A percentile compares a stretch with the other conserved stretches of the same genome.
phyloP scores from a whole-genome alignment of 495 filamentous ascomycete genomes.

The Rhizodiscina lignyota region DNA sequence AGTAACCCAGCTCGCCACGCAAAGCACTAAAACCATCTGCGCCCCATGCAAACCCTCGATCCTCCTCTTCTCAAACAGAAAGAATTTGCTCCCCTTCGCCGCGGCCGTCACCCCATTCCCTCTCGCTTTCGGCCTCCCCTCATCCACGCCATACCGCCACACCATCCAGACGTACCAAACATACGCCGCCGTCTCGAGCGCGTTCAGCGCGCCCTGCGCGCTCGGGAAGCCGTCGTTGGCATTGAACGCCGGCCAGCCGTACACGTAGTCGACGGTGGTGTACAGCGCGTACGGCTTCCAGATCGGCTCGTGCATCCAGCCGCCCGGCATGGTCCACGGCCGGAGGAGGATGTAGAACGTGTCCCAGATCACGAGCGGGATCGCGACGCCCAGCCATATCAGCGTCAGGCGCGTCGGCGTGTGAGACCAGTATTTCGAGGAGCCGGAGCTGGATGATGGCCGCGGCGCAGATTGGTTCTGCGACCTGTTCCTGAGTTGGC shows the following conservation, averaged over 20 bases:
- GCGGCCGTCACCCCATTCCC: conserved; percentile 18
- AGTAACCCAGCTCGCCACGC: conserved; percentile 59
- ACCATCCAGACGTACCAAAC: conserved; percentile 49
- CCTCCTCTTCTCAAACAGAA: conserved; percentile 32
- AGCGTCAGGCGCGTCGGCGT: conserved; percentile 47
- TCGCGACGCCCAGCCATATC: conserved; percentile 60
- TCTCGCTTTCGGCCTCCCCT: conserved; percentile 15
- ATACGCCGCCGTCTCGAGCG: conserved; percentile 57
- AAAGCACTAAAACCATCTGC: conserved; percentile 48
- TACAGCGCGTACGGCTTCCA: conserved; percentile 75
- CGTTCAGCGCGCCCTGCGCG: conserved; percentile 59
- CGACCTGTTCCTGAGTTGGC: too few relatives aligned
- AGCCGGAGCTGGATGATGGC: neutral
- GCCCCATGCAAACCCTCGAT: conserved; percentile 43
- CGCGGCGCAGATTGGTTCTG: conserved; percentile 12
- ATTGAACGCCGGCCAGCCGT: conserved; percentile 65
- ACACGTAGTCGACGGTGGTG: conserved; percentile 64
- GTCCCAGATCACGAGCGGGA: conserved; percentile 78
- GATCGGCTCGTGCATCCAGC: conserved; percentile 53
- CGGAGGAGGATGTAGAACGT: conserved; percentile 63
- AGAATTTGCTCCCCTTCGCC: too few relatives aligned
- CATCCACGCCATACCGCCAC: conserved; percentile 24
- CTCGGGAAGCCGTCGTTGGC: conserved; percentile 60
- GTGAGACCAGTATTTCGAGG: conserved; percentile 37
- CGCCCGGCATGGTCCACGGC: conserved; percentile 71